phyloP scores from a whole-genome alignment of 2,329 filamentous ascomycete genomes.

The Akanthomyces dipterigenus region DNA sequence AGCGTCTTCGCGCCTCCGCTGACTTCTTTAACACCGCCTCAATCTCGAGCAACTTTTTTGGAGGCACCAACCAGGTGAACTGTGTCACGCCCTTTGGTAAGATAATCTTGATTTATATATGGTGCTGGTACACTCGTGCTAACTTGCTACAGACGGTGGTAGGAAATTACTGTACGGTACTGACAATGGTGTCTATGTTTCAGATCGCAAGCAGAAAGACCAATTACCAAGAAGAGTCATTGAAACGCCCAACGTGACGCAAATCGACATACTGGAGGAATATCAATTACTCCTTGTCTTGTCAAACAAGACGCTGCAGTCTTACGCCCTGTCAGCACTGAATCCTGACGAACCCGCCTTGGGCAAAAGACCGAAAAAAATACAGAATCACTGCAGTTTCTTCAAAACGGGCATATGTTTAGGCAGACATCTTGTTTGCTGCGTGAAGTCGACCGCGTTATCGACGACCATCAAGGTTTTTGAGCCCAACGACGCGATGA shows the following conservation, averaged over 20 bases:
- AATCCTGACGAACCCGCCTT: conserved; percentile 76
- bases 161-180: conserved; percentile 92
- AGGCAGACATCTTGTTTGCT: conserved; percentile 89
- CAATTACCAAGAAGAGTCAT: conserved; percentile 73
- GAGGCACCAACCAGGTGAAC: conserved; percentile 74
- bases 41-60: conserved; percentile 55
- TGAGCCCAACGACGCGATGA: conserved; percentile 91
- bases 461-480: conserved; percentile 99
- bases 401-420: conserved; percentile 97
- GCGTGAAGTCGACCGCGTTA: conserved; percentile 87
- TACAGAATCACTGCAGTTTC: conserved; percentile 94
- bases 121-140: conserved; percentile 13
- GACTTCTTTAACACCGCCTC: conserved; percentile 78
- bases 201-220: conserved; percentile 85
- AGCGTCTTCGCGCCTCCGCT: conserved; percentile 76
- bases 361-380: conserved; percentile 86
- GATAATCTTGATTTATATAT: conserved; percentile 20
- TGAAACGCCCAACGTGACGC: conserved; percentile 80
- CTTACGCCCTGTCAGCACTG: conserved; percentile 79
- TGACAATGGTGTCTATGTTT: conserved; percentile 87
- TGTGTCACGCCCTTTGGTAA: conserved; percentile 86
- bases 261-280: conserved; percentile 93
- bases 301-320: conserved; percentile 86
- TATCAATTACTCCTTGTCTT: conserved; percentile 87
- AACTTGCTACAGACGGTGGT: conserved; percentile 65